phyloP scores from a whole-genome alignment of 495 filamentous ascomycete species.

The Penicillium chermesinum region DNA sequence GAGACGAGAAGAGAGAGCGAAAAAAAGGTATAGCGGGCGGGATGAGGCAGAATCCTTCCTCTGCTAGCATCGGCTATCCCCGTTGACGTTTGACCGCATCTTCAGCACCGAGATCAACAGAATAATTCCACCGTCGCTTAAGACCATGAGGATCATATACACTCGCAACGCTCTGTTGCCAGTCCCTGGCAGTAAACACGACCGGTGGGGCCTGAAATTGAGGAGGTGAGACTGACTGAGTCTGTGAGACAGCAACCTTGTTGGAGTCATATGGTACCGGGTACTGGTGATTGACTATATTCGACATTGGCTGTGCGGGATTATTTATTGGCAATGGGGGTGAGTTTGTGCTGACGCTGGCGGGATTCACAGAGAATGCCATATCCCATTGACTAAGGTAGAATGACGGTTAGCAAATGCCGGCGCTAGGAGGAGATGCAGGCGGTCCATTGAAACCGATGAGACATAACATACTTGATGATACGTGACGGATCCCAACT shows the following conservation, averaged over 20 bases:
- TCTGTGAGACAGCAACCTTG: constrained; percentile 29
- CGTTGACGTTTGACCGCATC: constrained; percentile 33
- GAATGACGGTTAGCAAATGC: neutral
- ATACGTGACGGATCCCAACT: constrained; percentile 90
- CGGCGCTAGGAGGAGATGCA: too few relatives aligned
- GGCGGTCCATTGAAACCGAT: neutral
- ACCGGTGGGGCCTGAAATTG: constrained; percentile 53
- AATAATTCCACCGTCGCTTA: constrained; percentile 66
- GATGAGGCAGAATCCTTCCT: neutral
- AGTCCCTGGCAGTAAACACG: constrained; percentile 89
- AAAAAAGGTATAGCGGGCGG: neutral
- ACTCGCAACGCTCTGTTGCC: constrained; percentile 91
- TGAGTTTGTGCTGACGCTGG: constrained; percentile 45
- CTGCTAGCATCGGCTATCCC: constrained; percentile 11
- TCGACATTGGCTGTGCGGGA: constrained; percentile 28
- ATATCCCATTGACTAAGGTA: constrained; percentile 79
- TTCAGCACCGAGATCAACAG: constrained; percentile 31
- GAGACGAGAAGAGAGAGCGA: neutral
- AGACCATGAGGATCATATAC: constrained; percentile 72
- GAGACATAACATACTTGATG: constrained; percentile 69
- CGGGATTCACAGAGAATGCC: constrained; percentile 68
- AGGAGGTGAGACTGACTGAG: constrained; percentile 49
- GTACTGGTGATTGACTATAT: constrained; percentile 30
- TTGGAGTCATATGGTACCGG: constrained; percentile 34
- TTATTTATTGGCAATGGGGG: constrained; percentile 38